A percentile compares a stretch with the other conserved stretches of the same genome.
Evolutionary conservation across 2,329 filamentous ascomycete genomes (phyloP).

Genomic region (Pseudogymnoascus sp.): DNA sequence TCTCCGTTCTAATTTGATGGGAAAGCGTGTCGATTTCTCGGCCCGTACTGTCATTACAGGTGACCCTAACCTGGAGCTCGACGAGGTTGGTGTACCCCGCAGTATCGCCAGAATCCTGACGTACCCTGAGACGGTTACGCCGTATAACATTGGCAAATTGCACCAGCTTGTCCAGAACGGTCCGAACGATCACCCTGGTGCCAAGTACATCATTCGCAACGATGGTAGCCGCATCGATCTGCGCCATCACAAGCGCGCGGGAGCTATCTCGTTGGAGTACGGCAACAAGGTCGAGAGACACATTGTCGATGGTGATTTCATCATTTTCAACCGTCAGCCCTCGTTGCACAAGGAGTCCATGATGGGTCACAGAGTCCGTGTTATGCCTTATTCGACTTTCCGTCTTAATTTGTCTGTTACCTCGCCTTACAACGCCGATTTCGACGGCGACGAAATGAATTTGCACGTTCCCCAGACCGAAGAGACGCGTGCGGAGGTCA

Average conservation of each 20-base stretch:
- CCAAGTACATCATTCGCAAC: slow-evolving; percentile 90
- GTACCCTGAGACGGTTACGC: slow-evolving; percentile 94
- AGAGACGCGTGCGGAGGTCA: slow-evolving; percentile 91
- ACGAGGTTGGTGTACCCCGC: slow-evolving; percentile 93
- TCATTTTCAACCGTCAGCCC: slow-evolving; percentile 99
- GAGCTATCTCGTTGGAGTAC: slow-evolving; percentile 81
- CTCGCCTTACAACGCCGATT: slow-evolving; percentile 98
- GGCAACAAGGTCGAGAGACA: slow-evolving; percentile 99
- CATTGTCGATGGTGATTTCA: slow-evolving; percentile 90
- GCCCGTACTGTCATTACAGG: slow-evolving; percentile 99
- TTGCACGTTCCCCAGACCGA: slow-evolving; percentile 97
- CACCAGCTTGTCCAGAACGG: slow-evolving; percentile 87
- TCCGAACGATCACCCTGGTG: slow-evolving; percentile 89
- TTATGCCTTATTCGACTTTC: slow-evolving; percentile 99
- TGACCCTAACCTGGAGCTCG: slow-evolving; percentile 90
- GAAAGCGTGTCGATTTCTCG: slow-evolving; percentile 98
- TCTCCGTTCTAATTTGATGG: slow-evolving; percentile 97
- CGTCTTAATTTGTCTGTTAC: slow-evolving; percentile 95
- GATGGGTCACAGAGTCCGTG: slow-evolving; percentile 97
- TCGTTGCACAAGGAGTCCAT: slow-evolving; percentile 99
- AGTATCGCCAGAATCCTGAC: slow-evolving; percentile 90
- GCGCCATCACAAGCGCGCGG: slow-evolving; percentile 82
- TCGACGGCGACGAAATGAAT: slow-evolving; percentile 99
- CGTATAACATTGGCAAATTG: slow-evolving; percentile 93
- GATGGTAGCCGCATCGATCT: slow-evolving; percentile 93